Conservation (phyloP, 1,139 yeast species). For the Protomyces gravidus region DNA sequence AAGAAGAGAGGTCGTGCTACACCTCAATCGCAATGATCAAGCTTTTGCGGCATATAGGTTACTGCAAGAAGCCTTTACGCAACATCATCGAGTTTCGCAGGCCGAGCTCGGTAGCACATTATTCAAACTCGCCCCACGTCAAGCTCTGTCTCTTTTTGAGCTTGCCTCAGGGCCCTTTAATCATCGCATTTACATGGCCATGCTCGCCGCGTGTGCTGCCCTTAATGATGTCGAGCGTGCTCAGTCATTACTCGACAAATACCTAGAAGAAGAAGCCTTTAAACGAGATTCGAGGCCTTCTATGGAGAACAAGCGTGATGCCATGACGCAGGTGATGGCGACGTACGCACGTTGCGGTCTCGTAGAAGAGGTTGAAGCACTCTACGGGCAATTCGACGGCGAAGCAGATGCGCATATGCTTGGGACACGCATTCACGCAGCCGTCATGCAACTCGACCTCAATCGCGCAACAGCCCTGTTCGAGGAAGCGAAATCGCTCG, state of each 20-base stretch:
- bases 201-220: not conserved
- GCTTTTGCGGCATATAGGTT: not conserved
- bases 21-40: conserved; percentile 3
- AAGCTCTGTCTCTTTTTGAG: not conserved
- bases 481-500: not conserved
- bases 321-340: conserved; percentile 2
- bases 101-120: not conserved
- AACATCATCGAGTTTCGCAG: not conserved
- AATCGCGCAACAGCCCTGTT: conserved; percentile 4
- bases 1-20: conserved; percentile 7
- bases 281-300: not conserved
- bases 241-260: not conserved
- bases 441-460: conserved; percentile 10
- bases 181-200: not conserved
- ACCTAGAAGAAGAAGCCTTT: not conserved
- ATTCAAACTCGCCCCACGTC: not conserved
- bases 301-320: not conserved
- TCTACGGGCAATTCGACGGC: conserved; percentile 10
- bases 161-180: not conserved
- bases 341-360: conserved; percentile 15
- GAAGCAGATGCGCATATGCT: conserved; percentile 11
- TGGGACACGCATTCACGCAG: conserved; percentile 13
- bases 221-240: not conserved
- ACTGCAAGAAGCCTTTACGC: not conserved
- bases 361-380: conserved; percentile 3